phyloP scores from a whole-genome alignment of 2,329 filamentous ascomycete species.

The Colletotrichum trifolii region DNA sequence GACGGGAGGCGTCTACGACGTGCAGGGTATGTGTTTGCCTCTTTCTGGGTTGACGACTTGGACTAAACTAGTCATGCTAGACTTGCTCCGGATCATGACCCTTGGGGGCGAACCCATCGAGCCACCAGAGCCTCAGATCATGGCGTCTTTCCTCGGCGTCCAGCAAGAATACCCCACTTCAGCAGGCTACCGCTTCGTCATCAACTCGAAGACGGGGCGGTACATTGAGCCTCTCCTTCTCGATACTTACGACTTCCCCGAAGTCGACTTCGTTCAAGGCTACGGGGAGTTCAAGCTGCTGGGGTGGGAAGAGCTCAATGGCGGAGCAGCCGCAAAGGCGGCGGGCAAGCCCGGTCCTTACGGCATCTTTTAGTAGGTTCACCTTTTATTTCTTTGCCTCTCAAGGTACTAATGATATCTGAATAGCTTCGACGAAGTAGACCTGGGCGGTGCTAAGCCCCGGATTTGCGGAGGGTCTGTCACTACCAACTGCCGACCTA shows the following conservation, averaged over 20 bases:
- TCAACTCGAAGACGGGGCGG: slow-evolving; percentile 5
- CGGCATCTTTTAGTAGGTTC: slow-evolving; percentile 3
- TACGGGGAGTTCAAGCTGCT: slow-evolving; percentile 6
- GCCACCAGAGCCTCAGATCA: no score
- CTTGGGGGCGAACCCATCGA: no score
- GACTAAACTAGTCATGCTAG: no score
- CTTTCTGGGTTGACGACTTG: no score
- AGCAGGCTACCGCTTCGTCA: not conserved
- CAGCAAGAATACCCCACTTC: no score
- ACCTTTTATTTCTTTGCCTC: not conserved
- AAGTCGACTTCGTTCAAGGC: not conserved
- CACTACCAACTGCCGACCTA: no score
- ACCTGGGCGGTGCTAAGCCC: not conserved
- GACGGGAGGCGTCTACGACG: no score
- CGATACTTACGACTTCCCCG: not conserved
- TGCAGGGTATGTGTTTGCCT: no score
- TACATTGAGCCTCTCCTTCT: not conserved
- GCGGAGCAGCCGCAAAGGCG: not conserved
- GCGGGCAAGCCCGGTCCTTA: slow-evolving; percentile 2
- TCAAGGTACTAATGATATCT: not conserved
- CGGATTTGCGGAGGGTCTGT: no score
- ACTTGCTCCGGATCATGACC: no score
- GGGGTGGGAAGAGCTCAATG: slow-evolving; percentile 1
- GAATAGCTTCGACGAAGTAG: not conserved
- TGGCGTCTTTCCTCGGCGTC: no score